Evolutionary conservation across 2,329 filamentous ascomycete genomes (phyloP), one percentile per base, ranked within the genome.

Genomic region (Alternaria arbusti): DNA sequence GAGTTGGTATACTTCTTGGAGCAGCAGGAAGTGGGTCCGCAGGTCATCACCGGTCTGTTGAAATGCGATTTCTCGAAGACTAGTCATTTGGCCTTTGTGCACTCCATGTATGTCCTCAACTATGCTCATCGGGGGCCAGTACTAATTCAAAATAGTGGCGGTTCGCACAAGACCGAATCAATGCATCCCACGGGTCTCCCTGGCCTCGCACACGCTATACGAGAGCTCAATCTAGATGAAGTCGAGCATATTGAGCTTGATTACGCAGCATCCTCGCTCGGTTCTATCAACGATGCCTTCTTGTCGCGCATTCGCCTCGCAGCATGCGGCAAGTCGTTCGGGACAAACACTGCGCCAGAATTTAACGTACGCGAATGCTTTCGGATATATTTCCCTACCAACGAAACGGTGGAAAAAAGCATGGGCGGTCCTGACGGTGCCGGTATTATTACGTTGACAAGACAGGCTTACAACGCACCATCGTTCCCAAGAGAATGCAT

Each of bases 11-110:
- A 88, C 72, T 97, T 96, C 72, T 81, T 96, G 4, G 80, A 83
- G 60, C 90, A 89, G 9, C 88, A 90, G 72, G 87, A 86, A 0
- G 78, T 97, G 8, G 86, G 90, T 4, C 82, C 87, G 15, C 86
- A 85, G 20, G 85, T 96, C 46, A 80, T 92, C 30, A 80, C 84
- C 5, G 94, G 92, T 55, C 80, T 98, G 6, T 80, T 86, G 22
- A 89, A 88, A 30, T 98, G 96, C 78, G 93, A 98, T 78, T 98
- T 97, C 74, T 86, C 87, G 3, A 85, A 87, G 63, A 97, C 95
- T 0, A 79, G 81, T 11, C 82, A 87, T 30, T 86, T 96, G 67
- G 91, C 88, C 2, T 97, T 99, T 78, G 88, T 98, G 7, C 93
- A 97, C 77, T 91, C 91, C 8, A 92, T 96, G 91, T 93, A 81